Base-by-base conservation (phyloP, 257 asterid genomes). In the Linaria vulgaris region DNA sequence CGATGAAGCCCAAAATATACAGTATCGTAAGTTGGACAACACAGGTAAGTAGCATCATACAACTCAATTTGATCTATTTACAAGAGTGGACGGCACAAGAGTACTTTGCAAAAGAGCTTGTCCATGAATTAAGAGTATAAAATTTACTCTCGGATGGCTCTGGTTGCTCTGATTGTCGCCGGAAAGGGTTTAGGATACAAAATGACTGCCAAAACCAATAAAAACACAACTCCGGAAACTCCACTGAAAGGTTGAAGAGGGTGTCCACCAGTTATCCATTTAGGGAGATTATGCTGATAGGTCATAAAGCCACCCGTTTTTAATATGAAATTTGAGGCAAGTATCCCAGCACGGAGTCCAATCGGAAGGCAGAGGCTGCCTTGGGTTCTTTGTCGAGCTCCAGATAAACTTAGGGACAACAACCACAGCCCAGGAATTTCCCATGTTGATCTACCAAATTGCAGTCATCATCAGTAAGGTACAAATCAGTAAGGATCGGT, bases 371-470 rank as follows among this genome's bases (percentile, higher is more conserved):
- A 77, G 68, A 94, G 95, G 74, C 94, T 85, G 59, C 95, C 98
- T 70, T 68, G 74, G 71, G 75, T 81, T 79, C 80, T 85, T 74
- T 85, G 80, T 50, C 83, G 83, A 65, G 85, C 86, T 66, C 97
- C 99, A 15, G 99, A 74, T 66, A 94, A 79, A 66, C 85, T 70
- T 48, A 94, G 71, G 66, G 99, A 94, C 59, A 94, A 51, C 54
- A 89, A 65, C 94, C 95, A 94, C 55, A 90, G 79, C 52, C 96
- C 97, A 0, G 96, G 99, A 51, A 87, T 77, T 68, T 88, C 95
- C 94, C 82, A 76, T 16, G 68, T 66, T 41, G 96, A 87, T 88
- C 99, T 94, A 73, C 55, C 23, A 58, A 59, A 44, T 19, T 12
- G 20, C 54, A 71, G 48, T 27, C 61, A 70, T 27, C 61, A 70